Percentiles rank a stretch among this genome's conserved stretches.
These are phyloP conservation scores for Eucalyptus pumila DNA, from an alignment of 345 rosid species.

Conservation along the genomic window DNA sequence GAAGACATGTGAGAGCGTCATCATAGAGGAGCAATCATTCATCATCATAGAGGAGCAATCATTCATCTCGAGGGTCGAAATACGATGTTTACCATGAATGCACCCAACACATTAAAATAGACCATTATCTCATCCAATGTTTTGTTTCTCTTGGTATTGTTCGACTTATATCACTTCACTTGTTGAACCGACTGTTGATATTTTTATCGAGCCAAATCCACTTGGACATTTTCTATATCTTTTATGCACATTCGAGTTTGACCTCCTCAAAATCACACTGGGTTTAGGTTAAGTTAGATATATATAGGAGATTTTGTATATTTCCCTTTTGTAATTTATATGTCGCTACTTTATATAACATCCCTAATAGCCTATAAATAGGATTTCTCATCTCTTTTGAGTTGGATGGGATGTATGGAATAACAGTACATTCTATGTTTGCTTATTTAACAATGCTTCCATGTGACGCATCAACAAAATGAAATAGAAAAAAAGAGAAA, in stretches of 20 bases:
- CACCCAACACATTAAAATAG: neutral
- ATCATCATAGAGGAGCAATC: neutral
- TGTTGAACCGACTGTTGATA: fast-evolving
- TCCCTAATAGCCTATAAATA: neutral
- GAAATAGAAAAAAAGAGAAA: no score
- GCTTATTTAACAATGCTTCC: neutral
- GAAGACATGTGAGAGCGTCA: neutral
- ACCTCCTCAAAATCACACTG: fast-evolving
- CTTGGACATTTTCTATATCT: neutral
- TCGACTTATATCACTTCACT: fast-evolving
- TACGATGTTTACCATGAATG: neutral
- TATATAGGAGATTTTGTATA: neutral
- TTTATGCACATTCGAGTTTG: neutral
- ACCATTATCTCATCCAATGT: fast-evolving
- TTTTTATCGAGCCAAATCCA: neutral
- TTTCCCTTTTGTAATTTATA: neutral
- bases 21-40: neutral
- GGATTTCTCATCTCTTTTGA: neutral
- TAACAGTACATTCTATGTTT: neutral
- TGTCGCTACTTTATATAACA: neutral
- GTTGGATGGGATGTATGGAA: fast-evolving
- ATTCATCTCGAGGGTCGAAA: neutral
- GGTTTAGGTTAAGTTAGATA: neutral
- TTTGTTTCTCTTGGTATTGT: fast-evolving
- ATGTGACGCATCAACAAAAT: neutral